Percentiles rank a stretch among this genome's conserved stretches.
These are phyloP conservation scores for Stagonosporopsis tanaceti DNA, from an alignment of 2,329 filamentous ascomycete species.

Conservation along the genomic window DNA sequence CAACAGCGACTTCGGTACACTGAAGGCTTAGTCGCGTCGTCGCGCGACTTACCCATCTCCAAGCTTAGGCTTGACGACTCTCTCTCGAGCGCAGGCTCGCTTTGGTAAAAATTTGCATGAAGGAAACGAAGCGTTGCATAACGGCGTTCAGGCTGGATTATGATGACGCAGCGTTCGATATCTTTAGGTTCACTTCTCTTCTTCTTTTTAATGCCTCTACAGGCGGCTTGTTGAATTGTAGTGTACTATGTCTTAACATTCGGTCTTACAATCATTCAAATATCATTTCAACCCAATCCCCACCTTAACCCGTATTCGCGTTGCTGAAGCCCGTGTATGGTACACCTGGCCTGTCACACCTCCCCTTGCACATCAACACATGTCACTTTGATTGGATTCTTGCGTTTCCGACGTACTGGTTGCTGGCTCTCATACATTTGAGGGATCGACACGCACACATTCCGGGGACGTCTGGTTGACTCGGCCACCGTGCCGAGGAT, in stretches of 20 bases:
- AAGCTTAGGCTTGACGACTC: background rate
- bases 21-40: constrained; percentile 11
- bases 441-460: background rate
- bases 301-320: background rate
- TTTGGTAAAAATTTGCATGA: constrained; percentile 18
- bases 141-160: constrained; percentile 7
- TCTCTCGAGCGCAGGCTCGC: constrained; percentile 2
- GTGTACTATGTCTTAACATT: background rate
- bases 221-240: constrained; percentile 14
- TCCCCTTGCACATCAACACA: background rate
- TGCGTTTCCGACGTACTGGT: background rate
- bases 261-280: background rate
- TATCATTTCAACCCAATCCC: background rate
- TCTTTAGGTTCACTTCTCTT: constrained; percentile 3
- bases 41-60: background rate
- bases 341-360: too few relatives aligned
- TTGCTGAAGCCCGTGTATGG: background rate
- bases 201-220: constrained; percentile 2
- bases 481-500: constrained; percentile 6
- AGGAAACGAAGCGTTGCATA: constrained; percentile 13
- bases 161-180: constrained; percentile 1
- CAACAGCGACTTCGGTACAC: constrained; percentile 16
- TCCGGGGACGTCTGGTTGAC: background rate
- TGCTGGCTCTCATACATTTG: background rate
- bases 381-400: background rate